Conservation (phyloP, 2,329 filamentous ascomycete species). For the Monilinia fructicola region DNA sequence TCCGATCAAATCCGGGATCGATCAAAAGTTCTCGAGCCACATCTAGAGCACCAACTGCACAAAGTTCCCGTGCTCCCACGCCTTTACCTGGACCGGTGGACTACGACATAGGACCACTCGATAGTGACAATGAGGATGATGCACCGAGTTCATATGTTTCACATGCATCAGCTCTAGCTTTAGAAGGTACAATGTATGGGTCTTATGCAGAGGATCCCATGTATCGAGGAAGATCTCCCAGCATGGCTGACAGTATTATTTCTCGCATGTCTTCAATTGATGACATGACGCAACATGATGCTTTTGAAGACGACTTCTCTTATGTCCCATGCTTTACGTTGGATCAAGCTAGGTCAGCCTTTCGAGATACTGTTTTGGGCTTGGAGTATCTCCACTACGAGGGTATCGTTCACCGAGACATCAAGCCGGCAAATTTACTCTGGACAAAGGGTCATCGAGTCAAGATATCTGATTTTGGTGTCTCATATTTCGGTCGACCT, state of each 20-base stretch:
- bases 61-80: slow-evolving; percentile 40
- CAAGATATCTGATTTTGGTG: slow-evolving; percentile 98
- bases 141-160: slow-evolving; percentile 54
- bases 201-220: slow-evolving; percentile 60
- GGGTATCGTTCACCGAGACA: slow-evolving; percentile 80
- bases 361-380: slow-evolving; percentile 89
- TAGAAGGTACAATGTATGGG: slow-evolving; percentile 78
- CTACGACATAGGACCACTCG: slow-evolving; percentile 41
- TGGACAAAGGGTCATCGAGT: slow-evolving; percentile 82
- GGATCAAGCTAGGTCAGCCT: slow-evolving; percentile 76
- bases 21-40: slow-evolving; percentile 22
- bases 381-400: slow-evolving; percentile 91
- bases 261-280: slow-evolving; percentile 68
- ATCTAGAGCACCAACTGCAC: slow-evolving; percentile 34
- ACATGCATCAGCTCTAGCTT: slow-evolving; percentile 48
- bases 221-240: slow-evolving; percentile 69
- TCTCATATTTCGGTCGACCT: slow-evolving; percentile 91
- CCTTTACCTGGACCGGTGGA: slow-evolving; percentile 40
- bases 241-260: slow-evolving; percentile 75
- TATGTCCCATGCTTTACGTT: slow-evolving; percentile 94
- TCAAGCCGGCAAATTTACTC: slow-evolving; percentile 86
- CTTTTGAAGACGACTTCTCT: slow-evolving; percentile 81
- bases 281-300: slow-evolving; percentile 58
- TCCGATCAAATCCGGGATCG: slow-evolving; percentile 37
- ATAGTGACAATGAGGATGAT: slow-evolving; percentile 54